Base-by-base conservation (phyloP, 2,329 filamentous ascomycete species). In the Trichoderma koningiopsis region DNA sequence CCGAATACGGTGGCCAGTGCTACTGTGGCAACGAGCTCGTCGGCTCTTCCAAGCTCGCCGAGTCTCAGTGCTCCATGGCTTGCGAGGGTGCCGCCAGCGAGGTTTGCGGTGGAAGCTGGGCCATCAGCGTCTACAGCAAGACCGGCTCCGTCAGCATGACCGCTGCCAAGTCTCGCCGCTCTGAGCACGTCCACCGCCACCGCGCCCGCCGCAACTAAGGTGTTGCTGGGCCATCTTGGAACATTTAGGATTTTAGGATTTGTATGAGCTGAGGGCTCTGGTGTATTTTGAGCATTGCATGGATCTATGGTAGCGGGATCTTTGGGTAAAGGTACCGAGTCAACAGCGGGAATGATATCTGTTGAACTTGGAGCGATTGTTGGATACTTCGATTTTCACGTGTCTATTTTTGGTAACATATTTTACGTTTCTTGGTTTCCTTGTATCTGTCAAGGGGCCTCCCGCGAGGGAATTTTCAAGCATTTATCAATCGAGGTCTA, bases 1-100 rank as follows among this genome's bases (percentile, higher is more conserved):
- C 86, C 1, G 84, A 88, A 74, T 86, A 84, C 72, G 79, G 77
- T 27, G 77, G 78, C n/a, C 82, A 88, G 75, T 88, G 86, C 77
- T 88, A 83, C 78, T 89, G 85, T 72, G 83, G 80, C 59, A 76
- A 79, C 68, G 72, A 74, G 31, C 72, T 77, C 29, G 64, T 71
- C 6, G 77, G 78, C 53, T 81, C 79, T 33, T 75, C 79, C 59
- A 78, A 79, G 71, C 73, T 87, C 22, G 80, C 82, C 56, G 83
- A 85, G 4, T 77, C 75, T 8, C 72, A 74, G 14, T 89, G 87
- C 77, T 76, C 59, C 22, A 65, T 69, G 24, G 31, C 82, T 1
- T 89, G 87, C 74, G 81, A 82, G 63, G 86, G 85, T 27, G 82
- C 87, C 71, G 70, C 71, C 1, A 76, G 74, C 13, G 78, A 87